Base-by-base conservation (phyloP, 129 eudicot species). In the Oenanthe sinensis region DNA sequence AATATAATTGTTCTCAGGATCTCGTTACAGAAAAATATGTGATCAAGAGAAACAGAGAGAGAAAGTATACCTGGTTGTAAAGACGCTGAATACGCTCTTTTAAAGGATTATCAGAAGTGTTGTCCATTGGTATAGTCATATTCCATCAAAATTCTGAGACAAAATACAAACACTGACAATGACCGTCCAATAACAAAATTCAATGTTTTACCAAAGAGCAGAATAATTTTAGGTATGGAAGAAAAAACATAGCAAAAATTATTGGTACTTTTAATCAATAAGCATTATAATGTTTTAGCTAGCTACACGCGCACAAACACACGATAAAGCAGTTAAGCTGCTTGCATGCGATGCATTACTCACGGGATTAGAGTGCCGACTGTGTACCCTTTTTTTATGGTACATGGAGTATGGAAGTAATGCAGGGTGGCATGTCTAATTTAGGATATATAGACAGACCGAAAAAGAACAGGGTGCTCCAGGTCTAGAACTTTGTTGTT, bases 101-200 rank as follows among this genome's bases (percentile, higher is more conserved):
- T 16, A 93, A 82, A 14, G 84, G 80, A 83, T 79, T 80, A 58
- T 81, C 90, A 50, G 79, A 80, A 77, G 81, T 84, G 75, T 85
- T 89, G 83, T 88, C 93, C 98, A 91, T 91, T 81, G 87, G 96
- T 85, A 91, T 82, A 78, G 92, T 85, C 98, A 93, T 93, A 75
- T 69, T 88, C 89, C 91, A 88, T 88, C 84, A 87, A 89, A 85
- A 67, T 81, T 50, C 49, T 78, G 80, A 75, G 67, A 76, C 37
- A 78, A 75, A 47, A 73, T 30, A 73, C 60, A 79, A 78, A 77
- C 79, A 77, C 80, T 75, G 81, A 82, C 81, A 79, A 68, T 80
- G 83, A 37, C 78, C 77, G 60, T 74, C 47, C 78, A 78, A 76
- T 74, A 81, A 84, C 82, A 77, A 75, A 60, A 79, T 75, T 54